Conservation (phyloP, 2,329 filamentous ascomycete genomes). For the Exophiala phaeomuriformis region DNA sequence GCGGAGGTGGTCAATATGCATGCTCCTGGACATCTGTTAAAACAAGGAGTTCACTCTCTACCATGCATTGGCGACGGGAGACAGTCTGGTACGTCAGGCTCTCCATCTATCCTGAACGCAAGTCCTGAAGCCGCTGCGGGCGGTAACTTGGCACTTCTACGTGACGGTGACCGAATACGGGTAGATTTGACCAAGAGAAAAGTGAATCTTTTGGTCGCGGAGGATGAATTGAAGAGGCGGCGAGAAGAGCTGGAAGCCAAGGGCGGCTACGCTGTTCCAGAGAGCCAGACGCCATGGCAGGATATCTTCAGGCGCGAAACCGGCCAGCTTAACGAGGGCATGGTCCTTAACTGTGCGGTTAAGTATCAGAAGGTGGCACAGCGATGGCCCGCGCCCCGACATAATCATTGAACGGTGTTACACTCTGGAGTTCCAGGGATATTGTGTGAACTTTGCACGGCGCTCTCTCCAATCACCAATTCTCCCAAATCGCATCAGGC, state of each 20-base stretch:
- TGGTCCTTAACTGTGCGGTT: conserved; percentile 42
- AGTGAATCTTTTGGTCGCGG: conserved; percentile 43
- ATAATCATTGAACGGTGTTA: conserved; percentile 37
- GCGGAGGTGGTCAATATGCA: conserved; percentile 50
- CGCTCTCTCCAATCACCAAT: conserved; percentile 56
- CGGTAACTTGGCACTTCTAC: conserved; percentile 47
- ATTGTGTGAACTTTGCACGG: background rate
- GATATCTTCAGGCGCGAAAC: conserved; percentile 45
- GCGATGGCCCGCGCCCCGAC: conserved; percentile 35
- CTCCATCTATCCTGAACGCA: conserved; percentile 50
- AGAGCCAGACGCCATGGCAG: conserved; percentile 47
- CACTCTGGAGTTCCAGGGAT: too few relatives aligned
- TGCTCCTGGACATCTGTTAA: conserved; percentile 40
- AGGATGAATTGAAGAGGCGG: conserved; percentile 38
- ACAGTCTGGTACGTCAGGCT: conserved; percentile 50
- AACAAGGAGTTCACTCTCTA: conserved; percentile 42
- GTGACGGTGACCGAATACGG: conserved; percentile 45
- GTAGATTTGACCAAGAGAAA: conserved; percentile 45
- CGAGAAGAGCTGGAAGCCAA: conserved; percentile 34
- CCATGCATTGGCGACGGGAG: conserved; percentile 50
- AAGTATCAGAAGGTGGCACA: conserved; percentile 45
- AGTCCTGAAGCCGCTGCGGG: conserved; percentile 50
- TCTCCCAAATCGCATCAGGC: conserved; percentile 73
- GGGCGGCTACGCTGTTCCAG: conserved; percentile 36
- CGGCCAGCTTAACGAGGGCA: conserved; percentile 41